Evolutionary conservation across 2,329 filamentous ascomycete genomes (phyloP).

Genomic region (Colletotrichum kahawae): DNA sequence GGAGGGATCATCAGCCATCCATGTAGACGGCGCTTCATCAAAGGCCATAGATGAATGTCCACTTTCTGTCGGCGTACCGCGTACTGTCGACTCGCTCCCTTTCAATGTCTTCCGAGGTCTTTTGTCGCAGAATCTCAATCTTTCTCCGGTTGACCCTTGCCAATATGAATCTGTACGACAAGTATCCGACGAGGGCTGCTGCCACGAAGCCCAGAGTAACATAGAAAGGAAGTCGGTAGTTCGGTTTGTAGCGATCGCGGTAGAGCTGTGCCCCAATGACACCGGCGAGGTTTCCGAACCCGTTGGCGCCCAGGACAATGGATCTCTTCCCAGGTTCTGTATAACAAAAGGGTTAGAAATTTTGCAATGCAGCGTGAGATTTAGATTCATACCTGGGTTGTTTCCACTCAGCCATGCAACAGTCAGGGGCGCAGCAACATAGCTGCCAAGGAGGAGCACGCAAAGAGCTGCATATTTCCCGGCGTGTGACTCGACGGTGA

Average conservation of each 20-base stretch:
- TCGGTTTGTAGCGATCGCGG: conserved; percentile 32
- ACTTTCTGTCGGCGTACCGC: conserved; percentile 32
- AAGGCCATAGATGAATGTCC: conserved; percentile 33
- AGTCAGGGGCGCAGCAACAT: conserved; percentile 34
- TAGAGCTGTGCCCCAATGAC: conserved; percentile 34
- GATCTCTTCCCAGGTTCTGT: conserved; percentile 34
- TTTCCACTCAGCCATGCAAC: conserved; percentile 38
- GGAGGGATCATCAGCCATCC: background rate
- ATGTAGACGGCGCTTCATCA: conserved; percentile 7
- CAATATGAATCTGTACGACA: conserved; percentile 32
- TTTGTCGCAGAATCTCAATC: conserved; percentile 21
- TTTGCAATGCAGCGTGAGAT: background rate
- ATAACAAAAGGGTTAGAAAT: background rate
- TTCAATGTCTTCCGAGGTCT: conserved; percentile 27
- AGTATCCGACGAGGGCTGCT: conserved; percentile 33
- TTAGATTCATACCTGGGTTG: conserved; percentile 22
- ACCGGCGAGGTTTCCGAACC: conserved; percentile 38
- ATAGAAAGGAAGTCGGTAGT: conserved; percentile 34
- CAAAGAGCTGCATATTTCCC: conserved; percentile 33
- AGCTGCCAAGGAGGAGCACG: conserved; percentile 34
- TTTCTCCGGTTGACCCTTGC: conserved; percentile 29
- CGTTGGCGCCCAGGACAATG: conserved; percentile 37
- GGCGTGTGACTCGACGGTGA: conserved; percentile 21
- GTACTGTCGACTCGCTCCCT: conserved; percentile 23
- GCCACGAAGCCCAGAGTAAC: conserved; percentile 34